Evolutionary conservation across 768 basidiomycete genomes (phyloP).

Genomic region (Psilocybe azurescens): DNA sequence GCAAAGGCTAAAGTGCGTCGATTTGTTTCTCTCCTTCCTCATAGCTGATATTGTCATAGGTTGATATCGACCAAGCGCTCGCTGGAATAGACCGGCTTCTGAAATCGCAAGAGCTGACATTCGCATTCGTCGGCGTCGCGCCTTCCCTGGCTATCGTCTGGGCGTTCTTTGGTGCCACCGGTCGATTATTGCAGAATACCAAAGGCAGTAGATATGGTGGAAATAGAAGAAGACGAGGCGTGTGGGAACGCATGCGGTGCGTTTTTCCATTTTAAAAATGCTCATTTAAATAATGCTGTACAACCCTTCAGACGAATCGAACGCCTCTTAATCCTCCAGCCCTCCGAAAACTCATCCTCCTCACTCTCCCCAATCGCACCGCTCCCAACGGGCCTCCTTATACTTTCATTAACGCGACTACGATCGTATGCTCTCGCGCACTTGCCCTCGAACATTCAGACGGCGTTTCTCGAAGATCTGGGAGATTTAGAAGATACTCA

Average conservation of each 20-base stretch:
- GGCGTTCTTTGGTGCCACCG: slow-evolving; percentile 52
- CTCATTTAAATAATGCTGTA: background rate
- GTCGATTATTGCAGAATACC: slow-evolving; percentile 54
- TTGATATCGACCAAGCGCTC: slow-evolving; percentile 90
- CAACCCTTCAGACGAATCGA: slow-evolving; percentile 59
- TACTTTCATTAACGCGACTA: slow-evolving; percentile 23
- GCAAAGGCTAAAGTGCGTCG: slow-evolving; percentile 83
- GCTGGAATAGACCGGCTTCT: slow-evolving; percentile 92
- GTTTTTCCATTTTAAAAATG: slow-evolving; percentile 3
- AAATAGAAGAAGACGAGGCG: slow-evolving; percentile 50
- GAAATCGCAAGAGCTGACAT: slow-evolving; percentile 93
- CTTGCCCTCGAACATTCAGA: slow-evolving; percentile 51
- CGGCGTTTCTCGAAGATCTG: slow-evolving; percentile 87
- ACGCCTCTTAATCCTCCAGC: slow-evolving; percentile 54
- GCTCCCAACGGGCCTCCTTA: slow-evolving; percentile 61
- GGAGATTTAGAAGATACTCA: slow-evolving; percentile 79
- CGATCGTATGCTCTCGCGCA: slow-evolving; percentile 19
- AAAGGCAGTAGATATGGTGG: slow-evolving; percentile 64
- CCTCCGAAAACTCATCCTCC: background rate
- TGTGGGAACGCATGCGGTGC: slow-evolving; percentile 77
- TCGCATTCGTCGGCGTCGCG: slow-evolving; percentile 96
- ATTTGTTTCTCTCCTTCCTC: background rate
- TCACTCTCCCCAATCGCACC: slow-evolving; percentile 42
- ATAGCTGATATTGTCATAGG: slow-evolving; percentile 45
- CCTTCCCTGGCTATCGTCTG: slow-evolving; percentile 83